Evolutionary conservation across 2,329 filamentous ascomycete genomes (phyloP).

Genomic region (Chaetomiaceae sp.): DNA sequence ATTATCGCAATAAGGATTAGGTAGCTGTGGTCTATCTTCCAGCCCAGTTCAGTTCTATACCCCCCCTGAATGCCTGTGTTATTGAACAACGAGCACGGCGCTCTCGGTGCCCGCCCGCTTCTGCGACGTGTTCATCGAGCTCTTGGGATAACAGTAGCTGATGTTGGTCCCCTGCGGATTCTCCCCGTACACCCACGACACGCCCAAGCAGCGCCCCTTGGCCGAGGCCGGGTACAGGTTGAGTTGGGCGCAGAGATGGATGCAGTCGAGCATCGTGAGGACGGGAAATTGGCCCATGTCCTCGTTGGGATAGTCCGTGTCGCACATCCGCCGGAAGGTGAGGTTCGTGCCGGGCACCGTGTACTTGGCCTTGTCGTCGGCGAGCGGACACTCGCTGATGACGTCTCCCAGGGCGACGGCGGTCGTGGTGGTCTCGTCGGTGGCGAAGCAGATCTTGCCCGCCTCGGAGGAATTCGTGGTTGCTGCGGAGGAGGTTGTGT

Average conservation of each 20-base stretch:
- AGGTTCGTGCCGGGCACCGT: slow-evolving; percentile 22
- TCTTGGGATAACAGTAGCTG: slow-evolving; percentile 25
- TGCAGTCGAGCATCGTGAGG: slow-evolving; percentile 24
- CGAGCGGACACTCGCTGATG: slow-evolving; percentile 7
- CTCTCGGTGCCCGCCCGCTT: neutral
- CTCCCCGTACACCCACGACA: slow-evolving; percentile 22
- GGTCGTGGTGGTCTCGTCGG: neutral
- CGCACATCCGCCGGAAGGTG: slow-evolving; percentile 20
- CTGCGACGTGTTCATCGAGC: neutral
- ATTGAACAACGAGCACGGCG: neutral
- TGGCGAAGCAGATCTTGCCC: slow-evolving; percentile 14
- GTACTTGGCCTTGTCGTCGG: slow-evolving; percentile 13
- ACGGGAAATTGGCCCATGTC: slow-evolving; percentile 24
- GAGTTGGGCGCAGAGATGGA: slow-evolving; percentile 24
- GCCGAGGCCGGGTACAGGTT: slow-evolving; percentile 21
- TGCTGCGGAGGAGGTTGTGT: neutral
- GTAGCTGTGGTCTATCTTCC: too few species aligned
- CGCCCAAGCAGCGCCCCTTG: slow-evolving; percentile 20
- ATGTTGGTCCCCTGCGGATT: slow-evolving; percentile 20
- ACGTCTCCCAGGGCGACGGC: neutral
- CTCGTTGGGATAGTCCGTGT: slow-evolving; percentile 18
- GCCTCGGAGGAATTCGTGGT: neutral
- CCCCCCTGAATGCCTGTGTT: too few species aligned
- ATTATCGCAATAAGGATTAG: too few species aligned
- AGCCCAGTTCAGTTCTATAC: too few species aligned